These are phyloP conservation scores for Fusarium hostae DNA, from an alignment of 2,329 filamentous ascomycete genomes.

Conservation along the genomic window DNA sequence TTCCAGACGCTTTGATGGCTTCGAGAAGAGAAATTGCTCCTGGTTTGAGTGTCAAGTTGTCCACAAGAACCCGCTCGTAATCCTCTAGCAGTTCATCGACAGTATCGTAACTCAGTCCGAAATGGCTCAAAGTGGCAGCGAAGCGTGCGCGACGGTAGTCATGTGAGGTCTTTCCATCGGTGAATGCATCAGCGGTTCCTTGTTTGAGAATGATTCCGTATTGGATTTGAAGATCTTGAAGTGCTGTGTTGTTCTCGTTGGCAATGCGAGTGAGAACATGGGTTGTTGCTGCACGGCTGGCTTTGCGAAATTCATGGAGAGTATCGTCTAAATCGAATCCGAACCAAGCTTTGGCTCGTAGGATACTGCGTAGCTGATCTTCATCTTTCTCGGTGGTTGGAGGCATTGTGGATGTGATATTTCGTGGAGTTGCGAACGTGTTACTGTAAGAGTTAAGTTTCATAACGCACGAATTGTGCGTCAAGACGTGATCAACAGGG, in stretches of 20 bases:
- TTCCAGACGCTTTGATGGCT: constrained; percentile 48
- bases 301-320: constrained; percentile 57
- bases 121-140: constrained; percentile 45
- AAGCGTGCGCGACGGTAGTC: constrained; percentile 57
- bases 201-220: constrained; percentile 50
- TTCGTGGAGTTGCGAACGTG: too few species aligned
- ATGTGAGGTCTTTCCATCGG: constrained; percentile 56
- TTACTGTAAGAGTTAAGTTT: neutral
- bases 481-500: neutral
- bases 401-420: neutral
- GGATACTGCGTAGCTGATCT: neutral
- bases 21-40: constrained; percentile 51
- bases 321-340: constrained; percentile 62
- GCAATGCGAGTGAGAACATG: constrained; percentile 48
- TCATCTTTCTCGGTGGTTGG: accelerated
- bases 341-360: constrained; percentile 49
- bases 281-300: constrained; percentile 51
- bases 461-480: neutral
- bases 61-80: constrained; percentile 48
- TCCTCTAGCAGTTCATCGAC: constrained; percentile 37
- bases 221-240: constrained; percentile 26
- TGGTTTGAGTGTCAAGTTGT: constrained; percentile 49
- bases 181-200: constrained; percentile 54
- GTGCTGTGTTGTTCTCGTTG: neutral
- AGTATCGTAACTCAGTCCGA: constrained; percentile 31